These are phyloP conservation scores for Xylaria grammica DNA, from an alignment of 495 filamentous ascomycete genomes.

Conservation along the genomic window DNA sequence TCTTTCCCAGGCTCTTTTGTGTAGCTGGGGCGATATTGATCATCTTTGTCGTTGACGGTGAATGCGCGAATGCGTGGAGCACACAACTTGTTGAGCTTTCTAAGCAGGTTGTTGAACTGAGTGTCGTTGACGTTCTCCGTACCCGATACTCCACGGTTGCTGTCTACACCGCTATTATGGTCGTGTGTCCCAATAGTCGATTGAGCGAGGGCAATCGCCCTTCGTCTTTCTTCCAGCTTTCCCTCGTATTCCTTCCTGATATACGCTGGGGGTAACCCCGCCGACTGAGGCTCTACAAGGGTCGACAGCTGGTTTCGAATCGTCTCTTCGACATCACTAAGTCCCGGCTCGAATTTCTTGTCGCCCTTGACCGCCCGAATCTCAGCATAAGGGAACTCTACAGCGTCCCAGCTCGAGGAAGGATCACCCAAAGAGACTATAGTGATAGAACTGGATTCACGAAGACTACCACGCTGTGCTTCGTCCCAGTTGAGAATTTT, in stretches of 20 bases:
- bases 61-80: constrained; percentile 16
- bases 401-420: constrained; percentile 9
- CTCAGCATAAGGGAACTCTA: constrained; percentile 21
- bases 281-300: constrained; percentile 24
- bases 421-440: constrained; percentile 15
- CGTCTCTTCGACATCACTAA: constrained; percentile 18
- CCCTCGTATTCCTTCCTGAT: constrained; percentile 25
- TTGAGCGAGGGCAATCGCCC: constrained; percentile 4
- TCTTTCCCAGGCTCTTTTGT: neutral
- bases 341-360: constrained; percentile 23
- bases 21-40: neutral
- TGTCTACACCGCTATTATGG: neutral
- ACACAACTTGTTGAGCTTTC: constrained; percentile 28
- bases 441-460: constrained; percentile 12
- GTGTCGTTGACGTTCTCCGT: neutral
- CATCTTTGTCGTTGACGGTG: constrained; percentile 6
- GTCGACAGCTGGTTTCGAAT: constrained; percentile 17
- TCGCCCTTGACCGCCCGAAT: constrained; percentile 21
- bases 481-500: constrained; percentile 23
- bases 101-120: constrained; percentile 26
- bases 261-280: constrained; percentile 22
- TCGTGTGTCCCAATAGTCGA: neutral
- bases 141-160: neutral
- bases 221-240: constrained; percentile 4
- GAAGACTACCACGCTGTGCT: neutral